phyloP scores from a whole-genome alignment of 805 yeast species.

The Metschnikowia cerradonensis region DNA sequence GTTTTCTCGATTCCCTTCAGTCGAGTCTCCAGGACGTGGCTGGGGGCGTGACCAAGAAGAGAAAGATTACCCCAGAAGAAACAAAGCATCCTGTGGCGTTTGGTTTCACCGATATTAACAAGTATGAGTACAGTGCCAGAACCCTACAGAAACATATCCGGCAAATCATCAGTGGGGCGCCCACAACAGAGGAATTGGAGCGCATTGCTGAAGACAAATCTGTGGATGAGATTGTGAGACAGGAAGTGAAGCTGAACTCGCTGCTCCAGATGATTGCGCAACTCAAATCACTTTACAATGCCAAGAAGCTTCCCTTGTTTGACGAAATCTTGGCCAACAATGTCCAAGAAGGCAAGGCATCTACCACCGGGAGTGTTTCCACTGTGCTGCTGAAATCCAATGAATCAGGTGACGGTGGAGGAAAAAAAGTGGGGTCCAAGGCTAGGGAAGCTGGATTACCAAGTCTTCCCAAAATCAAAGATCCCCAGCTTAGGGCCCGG shows the following conservation, averaged over 20 bases:
- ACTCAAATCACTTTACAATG: constrained; percentile 50
- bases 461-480: constrained; percentile 60
- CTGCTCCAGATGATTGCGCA: constrained; percentile 58
- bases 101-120: constrained; percentile 37
- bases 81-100: constrained; percentile 7
- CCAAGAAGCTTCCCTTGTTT: constrained; percentile 48
- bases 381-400: not conserved
- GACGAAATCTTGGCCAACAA: constrained; percentile 49
- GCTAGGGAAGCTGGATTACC: constrained; percentile 43
- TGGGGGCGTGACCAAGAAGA: not conserved
- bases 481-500: constrained; percentile 55
- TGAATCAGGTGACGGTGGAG: not conserved
- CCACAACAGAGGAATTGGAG: constrained; percentile 44
- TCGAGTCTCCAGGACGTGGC: not conserved
- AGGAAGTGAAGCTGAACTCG: constrained; percentile 49
- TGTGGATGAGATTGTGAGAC: constrained; percentile 41
- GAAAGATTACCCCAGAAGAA: not conserved
- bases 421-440: not conserved
- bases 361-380: not conserved
- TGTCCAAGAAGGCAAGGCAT: constrained; percentile 7
- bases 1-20: not conserved
- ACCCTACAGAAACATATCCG: constrained; percentile 41
- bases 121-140: constrained; percentile 37
- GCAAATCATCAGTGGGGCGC: constrained; percentile 46
- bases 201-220: constrained; percentile 26